These are phyloP conservation scores for Termitomyces sp. DNA, from an alignment of 768 basidiomycete species.

Conservation along the genomic window DNA sequence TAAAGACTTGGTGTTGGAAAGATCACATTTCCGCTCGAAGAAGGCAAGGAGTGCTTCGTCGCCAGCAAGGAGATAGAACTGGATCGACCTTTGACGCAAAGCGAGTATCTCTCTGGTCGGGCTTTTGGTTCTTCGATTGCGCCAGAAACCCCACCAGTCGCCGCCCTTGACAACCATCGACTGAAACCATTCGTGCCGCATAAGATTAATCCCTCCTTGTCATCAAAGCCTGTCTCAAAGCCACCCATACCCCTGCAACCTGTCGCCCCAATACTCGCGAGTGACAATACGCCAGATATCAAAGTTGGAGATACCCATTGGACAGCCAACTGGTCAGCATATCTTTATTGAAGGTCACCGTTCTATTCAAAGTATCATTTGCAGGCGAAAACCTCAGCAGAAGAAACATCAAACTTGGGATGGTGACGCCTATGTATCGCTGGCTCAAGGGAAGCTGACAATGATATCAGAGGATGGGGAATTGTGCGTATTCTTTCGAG, in stretches of 20 bases:
- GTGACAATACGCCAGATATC: constrained; percentile 9
- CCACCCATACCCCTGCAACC: constrained; percentile 27
- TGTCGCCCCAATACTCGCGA: constrained; percentile 25
- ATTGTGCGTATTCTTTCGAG: constrained; percentile 37
- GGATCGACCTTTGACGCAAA: constrained; percentile 47
- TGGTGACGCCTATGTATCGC: constrained; percentile 62
- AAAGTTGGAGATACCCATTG: constrained; percentile 38
- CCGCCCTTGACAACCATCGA: neutral
- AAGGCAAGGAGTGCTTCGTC: constrained; percentile 30
- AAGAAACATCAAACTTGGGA: constrained; percentile 90
- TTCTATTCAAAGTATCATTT: neutral
- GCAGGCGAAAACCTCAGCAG: constrained; percentile 65
- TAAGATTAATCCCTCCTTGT: neutral
- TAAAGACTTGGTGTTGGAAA: constrained; percentile 51
- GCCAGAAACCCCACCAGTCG: neutral
- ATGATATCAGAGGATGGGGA: constrained; percentile 70
- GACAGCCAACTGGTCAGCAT: constrained; percentile 60
- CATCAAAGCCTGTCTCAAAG: neutral
- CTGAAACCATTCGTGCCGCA: constrained; percentile 20
- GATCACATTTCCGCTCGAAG: constrained; percentile 30
- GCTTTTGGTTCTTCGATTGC: constrained; percentile 40
- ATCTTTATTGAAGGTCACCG: neutral
- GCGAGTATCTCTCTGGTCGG: constrained; percentile 57
- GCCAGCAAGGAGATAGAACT: constrained; percentile 61
- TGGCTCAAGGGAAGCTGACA: constrained; percentile 41